Evolutionary conservation across 2,329 filamentous ascomycete species (phyloP), one percentile per base, ranked within the genome.

Genomic region (Thelonectria discophora): DNA sequence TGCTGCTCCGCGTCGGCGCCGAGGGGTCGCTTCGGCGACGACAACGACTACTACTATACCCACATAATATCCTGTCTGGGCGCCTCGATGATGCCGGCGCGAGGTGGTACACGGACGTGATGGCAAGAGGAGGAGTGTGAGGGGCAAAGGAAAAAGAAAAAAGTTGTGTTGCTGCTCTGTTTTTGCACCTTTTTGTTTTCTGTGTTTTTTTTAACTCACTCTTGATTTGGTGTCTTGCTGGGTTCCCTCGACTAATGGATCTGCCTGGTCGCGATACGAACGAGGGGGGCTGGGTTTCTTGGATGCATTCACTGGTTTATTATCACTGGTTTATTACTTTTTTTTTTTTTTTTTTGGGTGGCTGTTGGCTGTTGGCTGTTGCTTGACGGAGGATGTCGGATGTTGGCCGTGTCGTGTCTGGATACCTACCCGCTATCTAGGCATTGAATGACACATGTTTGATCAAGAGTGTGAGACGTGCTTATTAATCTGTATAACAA

Each of bases 21-120:
- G 69, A 68, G 67, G 69, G 69, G 72, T 72, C 72, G 74, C 73
- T 69, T 74, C 72, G 72, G 75, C 74, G 69, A 76, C 70, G 73
- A 76, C 72, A 71, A 76, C 70, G 69, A 72, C 72, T 74, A 76
- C 69, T 72, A 73, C 72, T 77, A 79, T 78, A 78, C 76, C 75
- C 74, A 73, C 74, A 73, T 78, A 78, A 78, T 78, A 72, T 71
- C 72, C 73, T 74, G 73, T 75, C 74, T 72, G 72, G 71, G 69
- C 73, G 71, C 63, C 66, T 47, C 62, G 72, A 75, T 64, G 75
- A 76, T 65, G 66, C 72, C 68, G 69, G 58, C 62, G 52, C 60
- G 65, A 49, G 63, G 66, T 62, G 57, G 64, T 51, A 48, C 58
- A 62, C 53, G 64, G 63, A 58, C 46, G 62, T 53, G 68, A 64